Base-by-base conservation (phyloP, 352 stramenopile genomes). In the Phytophthora sp. region DNA sequence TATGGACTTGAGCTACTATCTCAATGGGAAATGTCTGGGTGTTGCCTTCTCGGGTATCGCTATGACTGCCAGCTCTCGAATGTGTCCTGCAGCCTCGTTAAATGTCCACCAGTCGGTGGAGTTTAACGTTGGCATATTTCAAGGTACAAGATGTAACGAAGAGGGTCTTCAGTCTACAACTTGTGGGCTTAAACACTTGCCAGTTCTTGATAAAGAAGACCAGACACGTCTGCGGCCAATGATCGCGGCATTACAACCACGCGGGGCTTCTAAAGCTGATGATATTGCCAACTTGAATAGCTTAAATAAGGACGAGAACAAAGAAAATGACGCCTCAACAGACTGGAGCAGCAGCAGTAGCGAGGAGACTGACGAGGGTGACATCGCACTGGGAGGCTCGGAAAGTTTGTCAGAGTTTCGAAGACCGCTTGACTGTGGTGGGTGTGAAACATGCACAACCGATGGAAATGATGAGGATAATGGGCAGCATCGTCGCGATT, bases 21-120 rank as follows among this genome's bases (percentile, higher is more conserved):
- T 98, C 4, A 98, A 98, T 74, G 93, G 91, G n/a, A 76, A 82
- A 11, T 87, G 94, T 55, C 73, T 98, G 16, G 93, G 91, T 1
- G 67, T 91, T 23, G 93, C 91, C 0, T 98, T 98, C 69, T 71
- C 71, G 5, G 74, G 49, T 1, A 60, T 91, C 4, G 62, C 78
- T 1, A 63, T 91, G 16, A 76, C 70, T 24, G 8, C 63, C 44
- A 80, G 36, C 24, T 83, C 78, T 1, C 58, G 72, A 4, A 79
- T 98, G 39, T 91, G 79, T 33, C 93, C 93, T 7, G 93, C 91
- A 1, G 76, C 86, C 3, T 97, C 89, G 0, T 69, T 98, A 31
- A 97, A 96, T 69, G 85, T 92, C 0, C 76, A 88, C 9, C 93
- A 98, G 63, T 68, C 61, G 15, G 78, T 79, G 0, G 63, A 80